A percentile compares a stretch with the other conserved stretches of the same genome.
Conservation (phyloP, 768 basidiomycete species). For the Calocera viscosa region DNA sequence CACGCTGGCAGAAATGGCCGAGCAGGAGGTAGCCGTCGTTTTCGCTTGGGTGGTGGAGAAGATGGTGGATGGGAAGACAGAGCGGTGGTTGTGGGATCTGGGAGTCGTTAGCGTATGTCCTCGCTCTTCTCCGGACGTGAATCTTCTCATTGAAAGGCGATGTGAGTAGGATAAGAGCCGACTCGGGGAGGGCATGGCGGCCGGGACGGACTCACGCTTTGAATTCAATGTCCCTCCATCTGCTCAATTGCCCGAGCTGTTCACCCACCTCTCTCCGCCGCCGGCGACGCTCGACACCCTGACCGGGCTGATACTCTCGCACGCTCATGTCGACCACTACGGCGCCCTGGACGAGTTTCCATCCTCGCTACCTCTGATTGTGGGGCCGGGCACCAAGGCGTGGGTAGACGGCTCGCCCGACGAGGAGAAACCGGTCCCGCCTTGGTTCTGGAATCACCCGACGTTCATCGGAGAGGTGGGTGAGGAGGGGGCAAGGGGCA, state of each 20-base stretch:
- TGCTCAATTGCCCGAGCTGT: background rate
- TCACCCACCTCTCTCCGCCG: background rate
- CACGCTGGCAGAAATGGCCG: conserved; percentile 12
- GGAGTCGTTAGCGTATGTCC: conserved; percentile 17
- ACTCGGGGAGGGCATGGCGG: background rate
- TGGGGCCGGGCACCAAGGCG: background rate
- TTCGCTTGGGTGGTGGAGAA: conserved; percentile 18
- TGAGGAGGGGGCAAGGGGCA: background rate
- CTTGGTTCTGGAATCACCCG: background rate
- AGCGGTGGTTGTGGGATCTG: conserved; percentile 17
- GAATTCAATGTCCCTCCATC: background rate
- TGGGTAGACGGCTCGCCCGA: background rate
- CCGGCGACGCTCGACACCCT: background rate
- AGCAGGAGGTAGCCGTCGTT: conserved; percentile 8
- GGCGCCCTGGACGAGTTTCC: background rate
- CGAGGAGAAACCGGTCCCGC: background rate
- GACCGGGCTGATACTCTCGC: background rate
- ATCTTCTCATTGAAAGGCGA: too few relatives aligned
- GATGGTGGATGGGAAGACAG: conserved; percentile 12
- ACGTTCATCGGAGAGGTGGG: background rate
- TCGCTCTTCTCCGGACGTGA: too few relatives aligned
- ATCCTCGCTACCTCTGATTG: background rate
- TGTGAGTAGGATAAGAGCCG: background rate
- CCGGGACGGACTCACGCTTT: background rate
- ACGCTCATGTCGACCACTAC: background rate